Conservation (phyloP, 1,284 basidiomycete species). For the Sparassis latifolia region DNA sequence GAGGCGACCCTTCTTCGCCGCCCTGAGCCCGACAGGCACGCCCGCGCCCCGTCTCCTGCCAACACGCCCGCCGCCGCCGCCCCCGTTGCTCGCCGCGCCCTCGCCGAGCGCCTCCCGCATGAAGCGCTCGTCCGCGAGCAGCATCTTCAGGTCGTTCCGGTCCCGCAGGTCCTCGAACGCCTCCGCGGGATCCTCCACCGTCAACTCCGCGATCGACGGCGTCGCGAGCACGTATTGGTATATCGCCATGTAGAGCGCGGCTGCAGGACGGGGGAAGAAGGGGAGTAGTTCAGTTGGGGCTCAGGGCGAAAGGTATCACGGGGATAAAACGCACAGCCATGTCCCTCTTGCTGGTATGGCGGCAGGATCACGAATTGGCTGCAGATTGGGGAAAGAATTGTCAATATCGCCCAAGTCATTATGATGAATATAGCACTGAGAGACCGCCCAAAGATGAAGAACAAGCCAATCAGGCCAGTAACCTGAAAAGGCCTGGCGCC, state of each 20-base stretch:
- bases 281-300: background rate
- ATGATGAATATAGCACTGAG: too few species aligned
- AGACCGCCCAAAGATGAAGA: too few species aligned
- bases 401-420: too few species aligned
- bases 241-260: constrained; percentile 83
- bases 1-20: constrained; percentile 43
- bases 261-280: constrained; percentile 31
- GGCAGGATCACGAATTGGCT: constrained; percentile 94
- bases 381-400: background rate
- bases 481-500: too few species aligned
- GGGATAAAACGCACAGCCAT: constrained; percentile 66
- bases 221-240: constrained; percentile 72
- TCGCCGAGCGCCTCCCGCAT: constrained; percentile 59
- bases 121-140: constrained; percentile 62
- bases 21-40: background rate
- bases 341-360: constrained; percentile 85
- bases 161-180: constrained; percentile 94
- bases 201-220: constrained; percentile 78
- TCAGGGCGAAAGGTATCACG: background rate
- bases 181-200: constrained; percentile 96
- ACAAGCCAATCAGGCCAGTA: too few species aligned
- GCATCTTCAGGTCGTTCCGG: constrained; percentile 81
- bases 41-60: background rate
- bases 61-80: constrained; percentile 28
- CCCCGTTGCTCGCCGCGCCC: constrained; percentile 4